Base-by-base conservation (phyloP, 202 grass and related monocot genomes). In the Panicum hallii region DNA sequence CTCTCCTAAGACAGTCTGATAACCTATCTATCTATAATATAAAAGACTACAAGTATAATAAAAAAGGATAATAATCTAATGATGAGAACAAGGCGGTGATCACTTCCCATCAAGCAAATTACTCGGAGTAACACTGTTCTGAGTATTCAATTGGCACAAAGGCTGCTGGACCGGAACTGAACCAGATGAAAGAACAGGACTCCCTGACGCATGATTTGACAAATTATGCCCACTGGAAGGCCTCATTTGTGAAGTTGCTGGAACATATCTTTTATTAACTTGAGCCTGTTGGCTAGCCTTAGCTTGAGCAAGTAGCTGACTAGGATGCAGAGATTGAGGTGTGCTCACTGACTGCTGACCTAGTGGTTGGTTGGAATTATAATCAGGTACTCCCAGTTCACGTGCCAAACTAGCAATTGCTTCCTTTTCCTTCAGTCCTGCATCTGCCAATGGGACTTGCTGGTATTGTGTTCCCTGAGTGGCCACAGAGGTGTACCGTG, bases 371-470 rank as follows among this genome's bases (percentile, higher is more conserved):
- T 79, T 38, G 23, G 19, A 45, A 82, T 74, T 74, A 47, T 90
- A 83, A 82, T 90, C 67, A 83, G 83, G 7, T 65, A 79, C 84
- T 3, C 79, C 88, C 52, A 90, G 23, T 2, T 66, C 17, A 68
- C 44, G 65, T 32, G 88, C 84, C 57, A 90, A 48, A 67, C 19
- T 26, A 74, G 66, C 55, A 52, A 83, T 20, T 22, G 22, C 22
- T 42, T 41, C 28, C 10, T 65, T 63, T 22, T 40, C 30, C 15
- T 66, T 63, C 49, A 12, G 50, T 19, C 2, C 3, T 12, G 26
- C 9, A 48, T 36, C 68, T 17, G 40, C 30, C 9, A 30, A 32
- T 58, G 78, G 36, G 17, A 63, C 30, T 36, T 86, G 79, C 9
- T 1, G 28, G 41, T 10, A 7, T 38, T 52, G 71, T 71, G 60